Evolutionary conservation across 306 rosid genomes (phyloP).

Genomic region (Cucurbita maxima): DNA sequence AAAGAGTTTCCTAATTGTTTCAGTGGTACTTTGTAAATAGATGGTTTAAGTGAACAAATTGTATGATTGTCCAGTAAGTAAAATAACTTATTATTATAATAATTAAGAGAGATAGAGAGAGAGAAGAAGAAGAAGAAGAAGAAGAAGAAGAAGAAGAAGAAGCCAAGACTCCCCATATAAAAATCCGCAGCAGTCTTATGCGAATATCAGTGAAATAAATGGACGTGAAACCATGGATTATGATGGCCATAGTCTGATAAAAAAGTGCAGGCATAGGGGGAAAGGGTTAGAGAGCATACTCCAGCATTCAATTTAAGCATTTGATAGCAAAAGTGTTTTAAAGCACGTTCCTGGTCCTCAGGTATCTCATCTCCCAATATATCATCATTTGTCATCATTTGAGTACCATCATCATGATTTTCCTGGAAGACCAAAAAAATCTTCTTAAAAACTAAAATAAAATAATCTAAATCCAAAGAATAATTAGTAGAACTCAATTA

Average conservation of each 20-base stretch:
- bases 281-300: slow-evolving; percentile 32
- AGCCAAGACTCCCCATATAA: not conserved
- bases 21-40: not conserved
- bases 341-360: slow-evolving; percentile 70
- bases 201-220: not conserved
- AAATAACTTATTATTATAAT: not conserved
- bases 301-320: slow-evolving; percentile 62
- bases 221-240: not conserved
- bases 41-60: not conserved
- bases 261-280: not conserved
- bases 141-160: too few species aligned
- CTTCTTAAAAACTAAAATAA: not conserved
- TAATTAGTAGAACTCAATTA: not conserved
- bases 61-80: not conserved
- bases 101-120: too few species aligned
- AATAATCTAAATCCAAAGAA: not conserved
- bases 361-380: slow-evolving; percentile 97
- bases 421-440: slow-evolving; percentile 30
- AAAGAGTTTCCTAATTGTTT: not conserved
- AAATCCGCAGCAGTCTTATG: not conserved
- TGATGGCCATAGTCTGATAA: not conserved
- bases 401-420: slow-evolving; percentile 31
- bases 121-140: too few species aligned
- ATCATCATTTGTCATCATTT: slow-evolving; percentile 82
- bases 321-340: slow-evolving; percentile 88